These are phyloP conservation scores for Neckera pumila DNA, from an alignment of 225 moss, liverwort and hornwort genomes.

Conservation along the genomic window DNA sequence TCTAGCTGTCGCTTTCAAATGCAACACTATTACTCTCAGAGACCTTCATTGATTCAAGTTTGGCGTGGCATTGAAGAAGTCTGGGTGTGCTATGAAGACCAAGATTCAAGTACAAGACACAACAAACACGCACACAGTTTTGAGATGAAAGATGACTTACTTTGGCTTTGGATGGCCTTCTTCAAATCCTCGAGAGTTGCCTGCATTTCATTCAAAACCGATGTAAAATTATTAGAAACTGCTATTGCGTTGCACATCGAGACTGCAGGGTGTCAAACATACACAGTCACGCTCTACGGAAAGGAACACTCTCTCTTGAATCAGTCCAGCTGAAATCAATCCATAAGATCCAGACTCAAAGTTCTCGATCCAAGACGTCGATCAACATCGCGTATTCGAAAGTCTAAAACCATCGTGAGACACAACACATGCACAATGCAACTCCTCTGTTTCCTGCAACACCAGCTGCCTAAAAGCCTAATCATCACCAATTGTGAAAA, in stretches of 20 bases:
- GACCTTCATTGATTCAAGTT: not conserved
- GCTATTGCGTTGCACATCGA: not conserved
- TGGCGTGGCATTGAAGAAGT: not conserved
- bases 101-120: not conserved
- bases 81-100: not conserved
- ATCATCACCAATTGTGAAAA: not conserved
- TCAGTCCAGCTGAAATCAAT: not conserved
- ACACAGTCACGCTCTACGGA: not conserved
- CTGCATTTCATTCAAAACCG: constrained; percentile 1
- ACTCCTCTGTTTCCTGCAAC: not conserved
- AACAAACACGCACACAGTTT: not conserved
- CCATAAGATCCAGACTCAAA: not conserved
- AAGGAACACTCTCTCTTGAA: not conserved
- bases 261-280: not conserved
- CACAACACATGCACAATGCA: not conserved
- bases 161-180: constrained; percentile 38
- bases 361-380: not conserved
- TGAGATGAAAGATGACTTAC: not conserved
- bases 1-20: not conserved
- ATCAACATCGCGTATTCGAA: not conserved
- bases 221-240: not conserved
- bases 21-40: not conserved
- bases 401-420: not conserved
- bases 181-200: constrained; percentile 47
- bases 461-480: not conserved